Conservation (phyloP, 371 early-diverging fungal genomes). For the Nematocida sp. region DNA sequence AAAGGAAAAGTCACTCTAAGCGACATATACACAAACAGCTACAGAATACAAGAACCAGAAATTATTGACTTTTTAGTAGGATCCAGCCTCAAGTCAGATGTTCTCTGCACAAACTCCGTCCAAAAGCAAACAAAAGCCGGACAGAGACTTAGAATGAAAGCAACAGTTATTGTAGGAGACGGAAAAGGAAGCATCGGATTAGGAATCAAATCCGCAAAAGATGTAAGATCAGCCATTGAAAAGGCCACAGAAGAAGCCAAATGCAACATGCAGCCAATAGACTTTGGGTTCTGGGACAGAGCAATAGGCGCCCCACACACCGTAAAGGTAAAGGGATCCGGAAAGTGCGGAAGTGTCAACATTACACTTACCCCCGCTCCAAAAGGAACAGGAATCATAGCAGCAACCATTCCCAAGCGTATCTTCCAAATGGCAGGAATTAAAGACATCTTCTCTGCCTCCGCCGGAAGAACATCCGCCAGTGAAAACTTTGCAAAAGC, state of each 20-base stretch:
- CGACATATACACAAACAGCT: constrained; percentile 90
- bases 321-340: constrained; percentile 92
- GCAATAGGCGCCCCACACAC: constrained; percentile 93
- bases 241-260: constrained; percentile 96
- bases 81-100: constrained; percentile 90
- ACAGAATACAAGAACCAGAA: constrained; percentile 97
- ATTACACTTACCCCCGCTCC: constrained; percentile 91
- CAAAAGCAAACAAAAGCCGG: constrained; percentile 99
- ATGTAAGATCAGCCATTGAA: constrained; percentile 93
- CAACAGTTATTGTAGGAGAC: constrained; percentile 96
- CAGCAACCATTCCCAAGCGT: constrained; percentile 90
- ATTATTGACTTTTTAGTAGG: constrained; percentile 84
- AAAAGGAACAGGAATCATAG: constrained; percentile 96
- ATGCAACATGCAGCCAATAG: constrained; percentile 90
- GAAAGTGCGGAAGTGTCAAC: constrained; percentile 93
- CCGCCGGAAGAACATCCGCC: constrained; percentile 77
- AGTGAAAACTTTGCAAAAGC: constrained; percentile 97
- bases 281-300: constrained; percentile 97
- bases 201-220: constrained; percentile 97
- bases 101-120: constrained; percentile 97
- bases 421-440: constrained; percentile 94
- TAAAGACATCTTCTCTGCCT: constrained; percentile 89
- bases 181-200: constrained; percentile 91
- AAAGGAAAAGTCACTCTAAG: constrained; percentile 71
- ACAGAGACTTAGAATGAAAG: constrained; percentile 99